Conservation (phyloP, 116 monocot species). For the Dioscorea cayenensis region DNA sequence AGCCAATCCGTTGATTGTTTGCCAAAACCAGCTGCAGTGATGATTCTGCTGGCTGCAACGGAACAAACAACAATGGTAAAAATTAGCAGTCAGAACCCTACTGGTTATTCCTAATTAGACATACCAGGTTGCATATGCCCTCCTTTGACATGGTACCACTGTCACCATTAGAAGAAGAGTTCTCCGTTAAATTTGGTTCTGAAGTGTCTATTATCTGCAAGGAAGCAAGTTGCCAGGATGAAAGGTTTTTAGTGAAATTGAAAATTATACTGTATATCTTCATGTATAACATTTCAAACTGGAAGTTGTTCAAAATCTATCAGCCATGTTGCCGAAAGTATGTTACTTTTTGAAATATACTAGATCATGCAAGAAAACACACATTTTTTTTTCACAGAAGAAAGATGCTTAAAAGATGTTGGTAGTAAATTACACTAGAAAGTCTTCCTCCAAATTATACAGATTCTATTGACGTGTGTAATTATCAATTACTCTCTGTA, state of each 20-base stretch:
- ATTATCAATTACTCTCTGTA: not conserved
- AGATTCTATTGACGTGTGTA: not conserved
- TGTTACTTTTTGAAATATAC: not conserved
- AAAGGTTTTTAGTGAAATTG: not conserved
- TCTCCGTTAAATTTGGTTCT: not conserved
- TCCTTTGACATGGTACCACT: not conserved
- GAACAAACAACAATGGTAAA: not conserved
- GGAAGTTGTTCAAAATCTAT: not conserved
- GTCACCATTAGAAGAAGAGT: not conserved
- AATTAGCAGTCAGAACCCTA: not conserved
- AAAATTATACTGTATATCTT: not conserved
- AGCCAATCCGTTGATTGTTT: not conserved
- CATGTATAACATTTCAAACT: not conserved
- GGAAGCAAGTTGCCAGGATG: not conserved
- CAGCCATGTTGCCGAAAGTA: not conserved
- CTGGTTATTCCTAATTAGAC: not conserved
- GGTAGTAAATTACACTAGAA: not conserved
- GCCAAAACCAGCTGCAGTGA: constrained; percentile 6
- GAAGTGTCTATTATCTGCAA: not conserved
- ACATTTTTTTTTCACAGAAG: not conserved
- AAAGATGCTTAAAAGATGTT: not conserved
- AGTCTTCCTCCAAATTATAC: not conserved
- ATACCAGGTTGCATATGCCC: not conserved
- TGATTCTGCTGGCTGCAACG: not conserved
- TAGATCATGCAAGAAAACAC: not conserved